These are phyloP conservation scores for Hyphodiscus hymeniophilus DNA, from an alignment of 495 filamentous ascomycete species.

Conservation along the genomic window DNA sequence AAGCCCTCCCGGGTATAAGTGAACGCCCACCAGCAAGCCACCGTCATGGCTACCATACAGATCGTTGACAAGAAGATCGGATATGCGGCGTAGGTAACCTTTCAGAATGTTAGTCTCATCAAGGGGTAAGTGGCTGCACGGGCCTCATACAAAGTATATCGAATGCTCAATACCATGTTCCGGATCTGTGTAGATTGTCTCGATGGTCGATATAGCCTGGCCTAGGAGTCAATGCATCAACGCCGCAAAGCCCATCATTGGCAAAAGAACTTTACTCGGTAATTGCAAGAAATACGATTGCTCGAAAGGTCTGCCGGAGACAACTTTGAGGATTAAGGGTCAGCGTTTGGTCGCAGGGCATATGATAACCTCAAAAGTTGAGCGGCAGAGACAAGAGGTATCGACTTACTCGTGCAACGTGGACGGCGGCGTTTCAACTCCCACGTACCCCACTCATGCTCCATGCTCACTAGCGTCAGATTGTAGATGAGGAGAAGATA, in stretches of 20 bases:
- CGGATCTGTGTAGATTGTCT: constrained; percentile 11
- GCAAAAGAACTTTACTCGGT: constrained; percentile 1
- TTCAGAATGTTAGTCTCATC: background rate
- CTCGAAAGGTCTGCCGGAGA: constrained; percentile 2
- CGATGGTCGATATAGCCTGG: constrained; percentile 7
- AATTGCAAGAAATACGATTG: constrained; percentile 10
- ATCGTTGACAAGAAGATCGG: constrained; percentile 8
- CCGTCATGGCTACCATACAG: constrained; percentile 8
- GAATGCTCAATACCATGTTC: constrained; percentile 6
- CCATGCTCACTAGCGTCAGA: constrained; percentile 11
- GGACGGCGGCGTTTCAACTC: constrained; percentile 2
- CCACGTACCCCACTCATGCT: constrained; percentile 9
- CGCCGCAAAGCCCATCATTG: constrained; percentile 8
- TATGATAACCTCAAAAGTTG: too few species aligned
- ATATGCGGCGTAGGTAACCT: constrained; percentile 10
- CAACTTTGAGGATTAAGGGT: too few species aligned
- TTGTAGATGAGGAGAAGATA: constrained; percentile 13
- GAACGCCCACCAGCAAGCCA: constrained; percentile 9
- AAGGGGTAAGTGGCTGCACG: background rate
- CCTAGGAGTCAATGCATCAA: constrained; percentile 11
- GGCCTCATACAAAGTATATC: constrained; percentile 3
- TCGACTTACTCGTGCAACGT: constrained; percentile 6
- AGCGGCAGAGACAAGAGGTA: too few species aligned
- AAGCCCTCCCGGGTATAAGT: constrained; percentile 10
- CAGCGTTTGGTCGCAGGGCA: too few species aligned